Percentiles rank a stretch among this genome's conserved stretches.
Conservation (phyloP, 192 early-diverging fungal genomes). For the Entomortierella beljakovae region DNA sequence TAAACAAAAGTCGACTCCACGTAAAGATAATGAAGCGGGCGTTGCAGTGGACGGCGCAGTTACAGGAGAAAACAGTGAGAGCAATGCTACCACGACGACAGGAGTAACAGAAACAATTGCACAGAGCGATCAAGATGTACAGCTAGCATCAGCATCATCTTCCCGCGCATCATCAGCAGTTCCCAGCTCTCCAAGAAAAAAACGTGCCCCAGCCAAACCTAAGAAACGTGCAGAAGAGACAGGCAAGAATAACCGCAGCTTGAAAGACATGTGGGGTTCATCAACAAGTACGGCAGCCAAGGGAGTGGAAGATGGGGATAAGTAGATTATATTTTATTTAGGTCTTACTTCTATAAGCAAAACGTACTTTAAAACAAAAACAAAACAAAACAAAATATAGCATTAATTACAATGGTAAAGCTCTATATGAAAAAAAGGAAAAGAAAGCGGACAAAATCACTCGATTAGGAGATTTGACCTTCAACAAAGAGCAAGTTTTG, state of each 20-base stretch:
- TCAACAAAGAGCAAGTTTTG: too few relatives aligned
- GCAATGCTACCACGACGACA: background rate
- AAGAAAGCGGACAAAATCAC: too few relatives aligned
- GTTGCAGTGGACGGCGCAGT: background rate
- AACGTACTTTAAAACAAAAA: too few relatives aligned
- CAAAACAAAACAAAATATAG: too few relatives aligned
- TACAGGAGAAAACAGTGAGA: background rate
- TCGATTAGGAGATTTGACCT: too few relatives aligned
- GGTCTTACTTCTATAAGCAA: too few relatives aligned
- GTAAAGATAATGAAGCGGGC: background rate
- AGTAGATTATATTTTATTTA: too few relatives aligned
- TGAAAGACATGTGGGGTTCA: conserved; percentile 22
- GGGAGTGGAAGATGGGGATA: background rate
- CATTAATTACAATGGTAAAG: too few relatives aligned
- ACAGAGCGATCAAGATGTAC: background rate
- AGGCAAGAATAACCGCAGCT: background rate
- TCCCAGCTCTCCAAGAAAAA: conserved; percentile 11
- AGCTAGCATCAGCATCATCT: background rate
- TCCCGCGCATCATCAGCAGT: conserved; percentile 9
- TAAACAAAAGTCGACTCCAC: background rate
- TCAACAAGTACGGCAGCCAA: background rate
- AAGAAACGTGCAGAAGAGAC: conserved; percentile 8
- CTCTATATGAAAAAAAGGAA: too few relatives aligned
- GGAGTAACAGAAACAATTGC: background rate
- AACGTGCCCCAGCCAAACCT: background rate